Evolutionary conservation across 2,329 filamentous ascomycete genomes (phyloP).

Genomic region (Domatiomyces catenatus): DNA sequence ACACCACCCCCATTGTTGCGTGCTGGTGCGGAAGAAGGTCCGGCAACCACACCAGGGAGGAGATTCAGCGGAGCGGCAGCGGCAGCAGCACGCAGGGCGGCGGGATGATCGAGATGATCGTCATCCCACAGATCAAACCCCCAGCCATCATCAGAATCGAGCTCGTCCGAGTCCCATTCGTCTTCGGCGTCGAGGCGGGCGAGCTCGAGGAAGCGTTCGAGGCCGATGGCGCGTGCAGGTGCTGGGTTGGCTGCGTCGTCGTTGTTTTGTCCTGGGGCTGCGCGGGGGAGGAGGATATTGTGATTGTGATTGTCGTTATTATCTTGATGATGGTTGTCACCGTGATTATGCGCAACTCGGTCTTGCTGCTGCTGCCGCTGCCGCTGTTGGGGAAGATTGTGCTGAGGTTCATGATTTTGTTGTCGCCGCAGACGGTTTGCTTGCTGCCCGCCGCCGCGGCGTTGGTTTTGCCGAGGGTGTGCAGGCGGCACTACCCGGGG

Average conservation of each 20-base stretch:
- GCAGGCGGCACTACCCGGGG: conserved; percentile 1
- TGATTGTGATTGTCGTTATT: background rate
- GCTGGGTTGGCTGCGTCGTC: conserved; percentile 6
- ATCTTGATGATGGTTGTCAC: background rate
- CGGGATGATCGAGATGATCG: too few species aligned
- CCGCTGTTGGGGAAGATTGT: background rate
- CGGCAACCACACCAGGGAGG: background rate
- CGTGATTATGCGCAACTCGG: too few species aligned
- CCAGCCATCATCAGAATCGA: conserved; percentile 26
- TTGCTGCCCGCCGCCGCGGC: conserved; percentile 9
- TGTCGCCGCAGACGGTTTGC: conserved; percentile 5
- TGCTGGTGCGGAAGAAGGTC: background rate
- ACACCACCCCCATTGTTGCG: background rate
- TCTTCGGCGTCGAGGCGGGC: conserved; percentile 40
- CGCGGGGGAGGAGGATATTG: conserved; percentile 5
- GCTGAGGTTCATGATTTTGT: background rate
- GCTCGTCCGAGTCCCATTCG: conserved; percentile 44
- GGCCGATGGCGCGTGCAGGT: conserved; percentile 18
- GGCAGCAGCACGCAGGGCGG: background rate
- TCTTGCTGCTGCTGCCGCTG: background rate
- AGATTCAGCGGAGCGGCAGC: background rate
- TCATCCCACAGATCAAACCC: background rate
- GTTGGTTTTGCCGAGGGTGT: conserved; percentile 8
- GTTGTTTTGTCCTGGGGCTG: conserved; percentile 15
- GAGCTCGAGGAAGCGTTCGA: conserved; percentile 38